phyloP scores from a whole-genome alignment of 2,329 filamentous ascomycete genomes.

The Cercospora sp. region DNA sequence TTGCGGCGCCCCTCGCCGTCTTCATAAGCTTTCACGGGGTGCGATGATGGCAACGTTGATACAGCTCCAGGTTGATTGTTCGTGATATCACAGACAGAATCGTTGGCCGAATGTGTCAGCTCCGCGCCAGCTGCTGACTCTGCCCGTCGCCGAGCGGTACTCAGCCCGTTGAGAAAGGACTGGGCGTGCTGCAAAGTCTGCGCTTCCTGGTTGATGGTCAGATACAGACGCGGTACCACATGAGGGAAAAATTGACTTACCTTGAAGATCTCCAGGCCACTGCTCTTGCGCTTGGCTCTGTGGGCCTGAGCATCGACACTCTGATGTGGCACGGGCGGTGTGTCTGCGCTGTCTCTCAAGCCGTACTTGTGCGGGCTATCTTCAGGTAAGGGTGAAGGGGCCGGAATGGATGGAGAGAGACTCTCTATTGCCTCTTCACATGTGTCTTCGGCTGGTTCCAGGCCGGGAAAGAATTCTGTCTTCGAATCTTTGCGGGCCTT shows the following conservation, averaged over 20 bases:
- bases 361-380: constrained; percentile 41
- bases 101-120: constrained; percentile 15
- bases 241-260: constrained; percentile 17
- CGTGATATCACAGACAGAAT: constrained; percentile 16
- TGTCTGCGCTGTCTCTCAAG: constrained; percentile 37
- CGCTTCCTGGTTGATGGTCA: constrained; percentile 33
- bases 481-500: constrained; percentile 14
- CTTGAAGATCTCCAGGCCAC: constrained; percentile 39
- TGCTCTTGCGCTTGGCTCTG: constrained; percentile 36
- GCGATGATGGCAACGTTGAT: constrained; percentile 26
- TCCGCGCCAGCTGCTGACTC: constrained; percentile 29
- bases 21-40: constrained; percentile 12
- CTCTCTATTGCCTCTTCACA: constrained; percentile 18
- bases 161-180: constrained; percentile 39
- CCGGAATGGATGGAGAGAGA: constrained; percentile 35
- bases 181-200: constrained; percentile 37
- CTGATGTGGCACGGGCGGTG: constrained; percentile 32
- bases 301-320: constrained; percentile 26
- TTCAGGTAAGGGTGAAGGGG: constrained; percentile 37
- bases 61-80: constrained; percentile 13
- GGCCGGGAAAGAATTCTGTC: constrained; percentile 5
- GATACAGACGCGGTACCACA: background rate
- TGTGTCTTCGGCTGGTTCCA: constrained; percentile 18
- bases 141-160: constrained; percentile 36
- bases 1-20: constrained; percentile 30